phyloP scores from a whole-genome alignment of 768 basidiomycete genomes.

The Termitomyces sp. region DNA sequence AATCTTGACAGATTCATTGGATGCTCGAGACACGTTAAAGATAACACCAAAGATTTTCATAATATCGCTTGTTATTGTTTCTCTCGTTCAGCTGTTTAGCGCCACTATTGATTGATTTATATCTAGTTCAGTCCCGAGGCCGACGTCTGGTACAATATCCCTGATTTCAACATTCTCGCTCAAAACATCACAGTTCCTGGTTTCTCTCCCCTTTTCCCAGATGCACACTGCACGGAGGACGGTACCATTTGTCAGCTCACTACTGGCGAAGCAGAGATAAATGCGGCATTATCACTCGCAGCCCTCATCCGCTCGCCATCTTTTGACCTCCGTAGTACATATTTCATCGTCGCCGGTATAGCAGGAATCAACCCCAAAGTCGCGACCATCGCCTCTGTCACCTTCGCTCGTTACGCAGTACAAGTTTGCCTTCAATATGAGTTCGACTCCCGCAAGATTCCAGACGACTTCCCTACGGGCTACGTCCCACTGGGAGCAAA shows the following conservation, averaged over 20 bases:
- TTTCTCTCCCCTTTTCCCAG: background rate
- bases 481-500: slow-evolving; percentile 7
- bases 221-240: background rate
- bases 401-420: slow-evolving; percentile 7
- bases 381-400: slow-evolving; percentile 6
- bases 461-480: slow-evolving; percentile 5
- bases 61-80: background rate
- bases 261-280: background rate
- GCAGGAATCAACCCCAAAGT: background rate
- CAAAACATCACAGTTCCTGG: background rate
- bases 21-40: background rate
- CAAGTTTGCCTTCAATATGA: slow-evolving; percentile 11
- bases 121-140: background rate
- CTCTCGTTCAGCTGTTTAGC: background rate
- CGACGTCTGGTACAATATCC: background rate
- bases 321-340: background rate
- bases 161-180: background rate
- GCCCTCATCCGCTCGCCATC: background rate
- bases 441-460: slow-evolving; percentile 9
- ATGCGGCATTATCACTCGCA: background rate
- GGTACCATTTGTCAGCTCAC: background rate
- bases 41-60: background rate
- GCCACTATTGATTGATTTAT: background rate
- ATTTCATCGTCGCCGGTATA: background rate
- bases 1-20: background rate